Evolutionary conservation across 805 yeast genomes (phyloP), one percentile per base, ranked within the genome.

Genomic region (Zygoascus tannicola): DNA sequence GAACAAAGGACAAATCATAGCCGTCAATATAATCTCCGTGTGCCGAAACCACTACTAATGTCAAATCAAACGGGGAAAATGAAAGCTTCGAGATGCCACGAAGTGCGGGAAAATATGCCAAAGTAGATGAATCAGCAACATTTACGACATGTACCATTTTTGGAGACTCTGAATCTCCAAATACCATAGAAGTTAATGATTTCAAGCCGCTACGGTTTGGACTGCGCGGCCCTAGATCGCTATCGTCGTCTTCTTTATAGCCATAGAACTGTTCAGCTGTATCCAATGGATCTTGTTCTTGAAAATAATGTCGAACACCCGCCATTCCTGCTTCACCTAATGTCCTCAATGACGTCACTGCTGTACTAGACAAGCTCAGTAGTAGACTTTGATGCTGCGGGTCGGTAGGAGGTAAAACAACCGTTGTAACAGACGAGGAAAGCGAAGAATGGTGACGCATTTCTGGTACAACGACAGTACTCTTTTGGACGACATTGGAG

Each of bases 1-100:
- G 75, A 32, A 70, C 62, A 44, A 69, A 67, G 37, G 78, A 66
- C 44, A 73, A 66, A 53, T 81, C 87, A 82, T 85, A 81, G 50
- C 78, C 64, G 52, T 68, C 78, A 4, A 81, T 63, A 40, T 67
- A 71, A 56, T 81, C 85, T 2, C 88, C 87, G 41, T 83, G 66
- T 19, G 57, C 53, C 8, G 74, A 71, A 2, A 72, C 70, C 5
- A 80, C 73, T 0, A 78, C 71, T 40, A 81, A 56, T 23, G 73
- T 71, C 33, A 74, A 54, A 53, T 80, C 85, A 56, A 69, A 75
- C 0, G 84, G 82, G 0, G 82, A 78, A 4, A 81, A 54, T 1
- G 81, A 75, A 1, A 81, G 56, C 20, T 68, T 60, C 0, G 85
- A 76, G 22, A 81, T 69, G 0, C 85, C 85, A 18, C 74, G 76